Base-by-base conservation (phyloP, 257 asterid species). In the Solanum boliviense region DNA sequence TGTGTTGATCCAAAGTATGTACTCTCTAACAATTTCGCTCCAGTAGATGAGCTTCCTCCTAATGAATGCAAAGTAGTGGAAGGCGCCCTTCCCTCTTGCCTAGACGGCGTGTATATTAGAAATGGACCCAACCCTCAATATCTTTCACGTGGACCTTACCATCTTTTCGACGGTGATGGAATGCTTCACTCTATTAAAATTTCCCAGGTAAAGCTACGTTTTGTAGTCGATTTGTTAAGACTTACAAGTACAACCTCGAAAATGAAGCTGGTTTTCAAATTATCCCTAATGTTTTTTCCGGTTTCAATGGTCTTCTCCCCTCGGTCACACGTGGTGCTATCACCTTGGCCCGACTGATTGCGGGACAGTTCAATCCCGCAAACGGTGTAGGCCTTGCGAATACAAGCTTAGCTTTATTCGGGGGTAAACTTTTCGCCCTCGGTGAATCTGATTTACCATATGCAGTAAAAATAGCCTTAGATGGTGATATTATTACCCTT, bases 371-470 rank as follows among this genome's bases (percentile, higher is more conserved):
- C 83, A 88, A 93, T 81, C 93, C 93, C 3, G 4, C 1, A 13
- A 89, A 93, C 13, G 98, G 98, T 13, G 60, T 93, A 38, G 98
- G 98, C 29, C 52, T 83, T 5, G 98, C 98, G 13, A 95, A 96
- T 89, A 94, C 98, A 2, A 96, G 95, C 72, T 76, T 96, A 52
- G 94, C 96, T 72, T 62, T 93, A 1, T 87, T 96, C 5, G 92
- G 94, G 3, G 95, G 95, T 11, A 89, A 87, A 5, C 91, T 95
- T 29, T 96, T 88, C 87, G 95, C 98, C 6, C 71, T 95, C 6
- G 94, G 94, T n/a, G 99, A 96, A 83, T 93, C 95, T 0, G 98
- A 95, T 85, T 94, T 95, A 1, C 99, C 99, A 4, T 94, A 95
- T 88, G 84, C 89, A 0, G 85, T 95, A 1, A 91, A 90, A 84